Conservation (phyloP, 768 basidiomycete species). For the Termitomyces sp. region DNA sequence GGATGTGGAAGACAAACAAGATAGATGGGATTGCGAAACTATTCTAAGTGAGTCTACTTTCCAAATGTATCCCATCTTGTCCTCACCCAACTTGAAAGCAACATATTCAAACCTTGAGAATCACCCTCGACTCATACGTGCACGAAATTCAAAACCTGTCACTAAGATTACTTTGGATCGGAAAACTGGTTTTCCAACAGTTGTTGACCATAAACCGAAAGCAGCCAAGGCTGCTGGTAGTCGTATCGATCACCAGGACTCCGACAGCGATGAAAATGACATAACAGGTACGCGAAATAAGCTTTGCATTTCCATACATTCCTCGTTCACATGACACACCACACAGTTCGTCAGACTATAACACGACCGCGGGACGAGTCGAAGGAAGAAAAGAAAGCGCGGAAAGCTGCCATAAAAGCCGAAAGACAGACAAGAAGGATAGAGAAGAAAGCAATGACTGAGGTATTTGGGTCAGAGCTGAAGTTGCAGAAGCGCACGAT, state of each 20-base stretch:
- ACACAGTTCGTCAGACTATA: conserved; percentile 36
- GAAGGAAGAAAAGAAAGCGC: conserved; percentile 64
- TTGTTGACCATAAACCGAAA: conserved; percentile 25
- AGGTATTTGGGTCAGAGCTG: conserved; percentile 58
- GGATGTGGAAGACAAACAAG: conserved; percentile 57
- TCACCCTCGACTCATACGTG: conserved; percentile 84
- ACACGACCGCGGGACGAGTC: conserved; percentile 73
- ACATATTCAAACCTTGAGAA: conserved; percentile 98
- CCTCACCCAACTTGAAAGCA: conserved; percentile 38
- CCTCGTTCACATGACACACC: neutral
- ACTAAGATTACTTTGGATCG: conserved; percentile 70
- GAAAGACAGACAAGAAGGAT: conserved; percentile 59
- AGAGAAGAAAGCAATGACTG: conserved; percentile 64
- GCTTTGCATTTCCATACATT: neutral
- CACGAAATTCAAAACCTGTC: conserved; percentile 46
- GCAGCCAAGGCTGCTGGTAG: conserved; percentile 9
- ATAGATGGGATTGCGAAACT: conserved; percentile 95
- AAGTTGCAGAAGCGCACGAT: conserved; percentile 53
- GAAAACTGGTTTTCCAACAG: conserved; percentile 70
- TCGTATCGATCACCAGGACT: conserved; percentile 13
- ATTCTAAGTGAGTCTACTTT: conserved; percentile 67
- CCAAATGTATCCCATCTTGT: neutral
- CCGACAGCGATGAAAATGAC: conserved; percentile 20
- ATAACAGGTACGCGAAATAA: conserved; percentile 15
- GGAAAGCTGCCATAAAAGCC: conserved; percentile 66